Percentiles rank a stretch among this genome's conserved stretches.
Conservation (phyloP, 805 yeast species). For the Yamadazyma laniorum region DNA sequence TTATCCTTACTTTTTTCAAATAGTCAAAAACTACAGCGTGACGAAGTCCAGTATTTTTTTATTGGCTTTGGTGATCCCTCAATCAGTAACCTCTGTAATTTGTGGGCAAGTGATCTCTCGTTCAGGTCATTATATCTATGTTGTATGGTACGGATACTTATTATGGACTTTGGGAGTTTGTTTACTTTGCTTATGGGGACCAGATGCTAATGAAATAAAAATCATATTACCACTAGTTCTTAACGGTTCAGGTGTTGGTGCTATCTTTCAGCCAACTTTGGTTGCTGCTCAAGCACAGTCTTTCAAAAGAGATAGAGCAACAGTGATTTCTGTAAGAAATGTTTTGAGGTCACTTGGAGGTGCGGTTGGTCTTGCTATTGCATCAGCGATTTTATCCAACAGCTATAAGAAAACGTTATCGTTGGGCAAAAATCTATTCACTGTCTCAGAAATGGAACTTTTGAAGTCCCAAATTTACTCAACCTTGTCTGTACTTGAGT, state of each 20-base stretch:
- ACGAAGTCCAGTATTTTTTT: constrained; percentile 31
- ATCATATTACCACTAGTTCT: constrained; percentile 17
- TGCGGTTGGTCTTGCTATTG: constrained; percentile 52
- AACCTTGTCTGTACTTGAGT: constrained; percentile 11
- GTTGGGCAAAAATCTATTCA: not conserved
- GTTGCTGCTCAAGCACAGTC: constrained; percentile 57
- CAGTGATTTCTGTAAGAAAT: constrained; percentile 55
- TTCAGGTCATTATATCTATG: constrained; percentile 40
- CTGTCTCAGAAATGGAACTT: not conserved
- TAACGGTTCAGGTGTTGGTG: constrained; percentile 42
- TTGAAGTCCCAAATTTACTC: constrained; percentile 7
- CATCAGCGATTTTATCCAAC: constrained; percentile 35
- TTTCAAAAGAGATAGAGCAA: constrained; percentile 50
- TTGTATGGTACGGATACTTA: constrained; percentile 40
- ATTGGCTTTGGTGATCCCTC: constrained; percentile 45
- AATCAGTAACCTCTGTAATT: constrained; percentile 38
- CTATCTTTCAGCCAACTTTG: constrained; percentile 52
- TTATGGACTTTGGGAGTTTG: constrained; percentile 43
- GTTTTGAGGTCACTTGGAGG: constrained; percentile 58
- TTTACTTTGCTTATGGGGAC: constrained; percentile 30
- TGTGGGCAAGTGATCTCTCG: constrained; percentile 45
- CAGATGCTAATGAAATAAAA: constrained; percentile 27
- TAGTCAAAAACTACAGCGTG: constrained; percentile 37
- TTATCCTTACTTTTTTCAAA: constrained; percentile 29
- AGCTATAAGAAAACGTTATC: constrained; percentile 11